A percentile compares a stretch with the other conserved stretches of the same genome.
Evolutionary conservation across 2,329 filamentous ascomycete species (phyloP).

Genomic region (Stenocarpella maydis): DNA sequence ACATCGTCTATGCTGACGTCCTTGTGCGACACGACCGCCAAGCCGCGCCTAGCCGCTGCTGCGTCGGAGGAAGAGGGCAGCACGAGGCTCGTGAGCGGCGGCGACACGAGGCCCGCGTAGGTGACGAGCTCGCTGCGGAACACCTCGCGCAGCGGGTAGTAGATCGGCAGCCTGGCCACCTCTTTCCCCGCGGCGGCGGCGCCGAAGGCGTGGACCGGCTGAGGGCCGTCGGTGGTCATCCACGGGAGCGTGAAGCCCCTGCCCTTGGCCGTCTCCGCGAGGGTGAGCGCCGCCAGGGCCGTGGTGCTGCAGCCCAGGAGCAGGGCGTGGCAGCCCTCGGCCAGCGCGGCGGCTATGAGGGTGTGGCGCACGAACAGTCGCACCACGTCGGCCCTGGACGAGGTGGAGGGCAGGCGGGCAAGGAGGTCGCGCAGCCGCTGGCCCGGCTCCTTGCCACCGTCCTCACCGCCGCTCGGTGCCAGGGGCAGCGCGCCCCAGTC

Average conservation of each 20-base stretch:
- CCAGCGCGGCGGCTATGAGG: slow-evolving; percentile 70
- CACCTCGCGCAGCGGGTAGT: slow-evolving; percentile 85
- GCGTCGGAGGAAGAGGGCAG: slow-evolving; percentile 50
- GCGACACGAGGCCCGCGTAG: slow-evolving; percentile 65
- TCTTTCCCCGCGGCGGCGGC: neutral
- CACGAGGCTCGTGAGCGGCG: slow-evolving; percentile 60
- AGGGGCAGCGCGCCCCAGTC: slow-evolving; percentile 60
- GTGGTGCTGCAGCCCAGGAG: slow-evolving; percentile 90
- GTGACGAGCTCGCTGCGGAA: slow-evolving; percentile 80
- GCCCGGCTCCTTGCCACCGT: slow-evolving; percentile 40
- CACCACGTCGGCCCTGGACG: slow-evolving; percentile 77
- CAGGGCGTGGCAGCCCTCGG: slow-evolving; percentile 70
- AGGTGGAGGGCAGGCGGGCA: slow-evolving; percentile 72
- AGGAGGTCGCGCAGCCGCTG: slow-evolving; percentile 64
- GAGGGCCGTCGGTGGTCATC: slow-evolving; percentile 78
- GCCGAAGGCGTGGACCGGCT: slow-evolving; percentile 42
- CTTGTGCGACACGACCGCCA: slow-evolving; percentile 68
- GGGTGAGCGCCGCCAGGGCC: slow-evolving; percentile 82
- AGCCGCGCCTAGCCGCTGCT: slow-evolving; percentile 37
- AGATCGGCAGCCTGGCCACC: slow-evolving; percentile 53
- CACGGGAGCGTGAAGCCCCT: slow-evolving; percentile 84
- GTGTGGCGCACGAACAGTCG: slow-evolving; percentile 76
- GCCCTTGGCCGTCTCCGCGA: slow-evolving; percentile 90
- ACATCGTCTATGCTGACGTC: slow-evolving; percentile 90
- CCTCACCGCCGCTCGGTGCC: slow-evolving; percentile 33